Evolutionary conservation across 176 grass and related monocot genomes (phyloP), one percentile per base, ranked within the genome.

Genomic region (Oryza punctata): DNA sequence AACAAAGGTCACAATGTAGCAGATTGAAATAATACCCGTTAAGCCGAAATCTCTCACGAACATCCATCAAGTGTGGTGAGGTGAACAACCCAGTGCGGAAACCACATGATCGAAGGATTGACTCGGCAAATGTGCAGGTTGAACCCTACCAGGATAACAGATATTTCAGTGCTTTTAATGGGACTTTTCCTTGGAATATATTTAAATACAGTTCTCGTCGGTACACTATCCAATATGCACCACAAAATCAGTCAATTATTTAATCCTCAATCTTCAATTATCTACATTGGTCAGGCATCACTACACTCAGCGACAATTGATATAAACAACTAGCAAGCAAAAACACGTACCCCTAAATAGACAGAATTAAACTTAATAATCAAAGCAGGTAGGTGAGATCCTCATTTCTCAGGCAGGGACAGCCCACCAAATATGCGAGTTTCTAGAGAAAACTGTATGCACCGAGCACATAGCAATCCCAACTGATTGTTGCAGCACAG

Each of bases 31-130:
- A 81, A 41, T 92, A 99, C 96, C 96, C 96, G 76, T 94, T 81
- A 64, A 99, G 81, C 46, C 85, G 85, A 77, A 99, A 94, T 68
- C 96, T 83, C 79, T 96, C 96, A 10, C 91, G 85, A 11, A 99
- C 91, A 88, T 99, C 93, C 33, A 96, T 99, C 78, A 99, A 91
- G 65, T 96, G 96, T 8, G 93, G 93, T 2, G 93, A 96, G 43
- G 91, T 99, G 83, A 99, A 99, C 21, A 99, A 35, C 25, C 96
- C 96, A 63, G 93, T 99, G 50, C 81, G 87, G 57, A 94, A 87
- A 83, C 96, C 96, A 81, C 90, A 99, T 75, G 80, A 90, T 28
- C 96, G 88, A 69, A 99, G 85, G 45, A 96, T 99, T 32, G 96
- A 96, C 80, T 96, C 96, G 0, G 89, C 76, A 82, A 99, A 96